Evolutionary conservation across 2,329 filamentous ascomycete species (phyloP).

Genomic region (Epichloe gansuensis): DNA sequence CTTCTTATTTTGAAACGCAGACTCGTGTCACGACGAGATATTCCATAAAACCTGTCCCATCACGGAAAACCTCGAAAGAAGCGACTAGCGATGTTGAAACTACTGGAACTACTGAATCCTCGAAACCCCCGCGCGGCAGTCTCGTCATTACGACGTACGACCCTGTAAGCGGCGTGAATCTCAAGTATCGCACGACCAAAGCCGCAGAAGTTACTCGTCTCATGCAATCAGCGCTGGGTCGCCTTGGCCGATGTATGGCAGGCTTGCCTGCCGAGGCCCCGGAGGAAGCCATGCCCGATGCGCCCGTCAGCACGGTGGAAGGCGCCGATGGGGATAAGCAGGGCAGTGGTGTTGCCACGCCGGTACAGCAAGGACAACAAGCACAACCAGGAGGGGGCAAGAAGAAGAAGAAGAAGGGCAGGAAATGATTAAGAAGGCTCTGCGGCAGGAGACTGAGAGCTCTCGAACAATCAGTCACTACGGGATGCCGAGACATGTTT

Average conservation of each 20-base stretch:
- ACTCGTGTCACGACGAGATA: slow-evolving; percentile 90
- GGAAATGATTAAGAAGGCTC: slow-evolving; percentile 33
- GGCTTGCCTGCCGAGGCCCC: slow-evolving; percentile 31
- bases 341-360: slow-evolving; percentile 16
- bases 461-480: neutral
- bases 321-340: slow-evolving; percentile 16
- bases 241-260: slow-evolving; percentile 57
- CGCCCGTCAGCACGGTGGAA: slow-evolving; percentile 10
- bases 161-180: slow-evolving; percentile 61
- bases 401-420: slow-evolving; percentile 57
- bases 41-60: slow-evolving; percentile 44
- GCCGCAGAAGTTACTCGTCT: slow-evolving; percentile 79
- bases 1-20: slow-evolving; percentile 31
- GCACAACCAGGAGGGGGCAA: slow-evolving; percentile 30
- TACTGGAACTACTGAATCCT: slow-evolving; percentile 14
- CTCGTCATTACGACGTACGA: slow-evolving; percentile 87
- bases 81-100: slow-evolving; percentile 15
- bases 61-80: slow-evolving; percentile 15
- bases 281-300: slow-evolving; percentile 31
- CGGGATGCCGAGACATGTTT: neutral
- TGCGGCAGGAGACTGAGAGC: neutral
- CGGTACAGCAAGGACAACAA: slow-evolving; percentile 13
- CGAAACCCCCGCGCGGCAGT: slow-evolving; percentile 46
- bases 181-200: slow-evolving; percentile 89
- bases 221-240: slow-evolving; percentile 57